Conservation (phyloP, 352 stramenopile genomes). For the Globisporangium cystogenes region DNA sequence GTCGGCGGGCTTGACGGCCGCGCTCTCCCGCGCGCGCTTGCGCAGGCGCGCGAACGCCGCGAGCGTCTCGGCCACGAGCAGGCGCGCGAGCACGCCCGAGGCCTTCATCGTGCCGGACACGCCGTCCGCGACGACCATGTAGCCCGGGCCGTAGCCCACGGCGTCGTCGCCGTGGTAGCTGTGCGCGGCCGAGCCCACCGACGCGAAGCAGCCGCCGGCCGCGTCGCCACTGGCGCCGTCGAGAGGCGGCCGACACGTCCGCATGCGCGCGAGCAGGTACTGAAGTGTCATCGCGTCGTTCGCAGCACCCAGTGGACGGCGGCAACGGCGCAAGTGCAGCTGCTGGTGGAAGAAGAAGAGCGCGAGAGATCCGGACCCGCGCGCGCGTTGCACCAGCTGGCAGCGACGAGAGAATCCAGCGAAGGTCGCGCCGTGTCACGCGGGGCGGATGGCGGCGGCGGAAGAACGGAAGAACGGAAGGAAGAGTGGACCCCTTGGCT, state of each 20-base stretch:
- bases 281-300: slow-evolving; percentile 20
- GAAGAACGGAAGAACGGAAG: too few relatives aligned
- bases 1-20: slow-evolving; percentile 46
- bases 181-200: slow-evolving; percentile 68
- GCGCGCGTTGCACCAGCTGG: background rate
- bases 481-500: too few relatives aligned
- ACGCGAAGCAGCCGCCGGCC: slow-evolving; percentile 46
- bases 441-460: too few relatives aligned
- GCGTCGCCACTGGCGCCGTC: slow-evolving; percentile 20
- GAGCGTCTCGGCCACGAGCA: slow-evolving; percentile 78
- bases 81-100: slow-evolving; percentile 67
- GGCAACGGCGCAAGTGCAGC: background rate
- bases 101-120: slow-evolving; percentile 85
- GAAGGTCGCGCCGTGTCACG: too few relatives aligned
- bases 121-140: slow-evolving; percentile 84
- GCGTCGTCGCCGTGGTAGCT: slow-evolving; percentile 85
- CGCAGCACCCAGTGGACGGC: too few relatives aligned
- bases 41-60: slow-evolving; percentile 59
- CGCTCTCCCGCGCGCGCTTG: slow-evolving; percentile 45
- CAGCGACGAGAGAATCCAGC: background rate
- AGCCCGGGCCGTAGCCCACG: slow-evolving; percentile 75
- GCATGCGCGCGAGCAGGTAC: slow-evolving; percentile 71
- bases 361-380: background rate
- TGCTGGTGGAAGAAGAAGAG: background rate
- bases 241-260: slow-evolving; percentile 48